Evolutionary conservation across 805 yeast species (phyloP), one percentile per base, ranked within the genome.

Genomic region (Saitoella complicata): DNA sequence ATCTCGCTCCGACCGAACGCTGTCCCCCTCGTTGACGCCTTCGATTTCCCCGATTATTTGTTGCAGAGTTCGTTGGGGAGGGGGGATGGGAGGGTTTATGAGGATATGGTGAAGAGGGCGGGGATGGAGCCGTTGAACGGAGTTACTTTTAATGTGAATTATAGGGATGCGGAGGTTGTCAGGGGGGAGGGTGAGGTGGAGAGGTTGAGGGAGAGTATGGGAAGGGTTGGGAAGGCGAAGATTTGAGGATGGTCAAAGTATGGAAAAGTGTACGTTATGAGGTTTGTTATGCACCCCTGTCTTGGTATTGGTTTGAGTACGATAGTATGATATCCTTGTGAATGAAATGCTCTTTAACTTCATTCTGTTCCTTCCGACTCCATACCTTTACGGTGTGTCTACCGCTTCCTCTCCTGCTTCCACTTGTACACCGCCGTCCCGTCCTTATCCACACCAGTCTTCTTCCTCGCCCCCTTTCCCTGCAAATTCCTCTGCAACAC

Each of bases 1-100:
- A 39, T 1, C 9, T 38, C 8, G 21, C 39, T 43, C 32, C 21
- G 44, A 10, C 45, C 45, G 10, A 39, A 40, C 8, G 6, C 32
- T 5, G 31, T 43, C 10, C 30, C 45, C 4, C 40, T 21, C 21
- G 39, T 38, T 1, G 45, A 43, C 13, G 42, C 45, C 7, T 43
- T 38, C 13, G 37, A 33, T n/a, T 39, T 43, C 32, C 21, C 45
- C n/a, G 45, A 43, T 40, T 43, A 40, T 13, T 43, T 38, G 21
- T 38, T 43, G 12, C 40, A 43, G 6, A 39, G 44, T 6, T 13
- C 33, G n/a, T 38, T 39, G 11, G 45, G 45, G 8, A 38, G 45
- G 34, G 39, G 32, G n/a, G 45, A 43, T 38, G 45, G 45, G 30
- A 32, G 39, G 10, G 45, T 40, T 6, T 43, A 43, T 21, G 32